phyloP scores from a whole-genome alignment of 2,329 filamentous ascomycete species.

The Diplodia mutila region DNA sequence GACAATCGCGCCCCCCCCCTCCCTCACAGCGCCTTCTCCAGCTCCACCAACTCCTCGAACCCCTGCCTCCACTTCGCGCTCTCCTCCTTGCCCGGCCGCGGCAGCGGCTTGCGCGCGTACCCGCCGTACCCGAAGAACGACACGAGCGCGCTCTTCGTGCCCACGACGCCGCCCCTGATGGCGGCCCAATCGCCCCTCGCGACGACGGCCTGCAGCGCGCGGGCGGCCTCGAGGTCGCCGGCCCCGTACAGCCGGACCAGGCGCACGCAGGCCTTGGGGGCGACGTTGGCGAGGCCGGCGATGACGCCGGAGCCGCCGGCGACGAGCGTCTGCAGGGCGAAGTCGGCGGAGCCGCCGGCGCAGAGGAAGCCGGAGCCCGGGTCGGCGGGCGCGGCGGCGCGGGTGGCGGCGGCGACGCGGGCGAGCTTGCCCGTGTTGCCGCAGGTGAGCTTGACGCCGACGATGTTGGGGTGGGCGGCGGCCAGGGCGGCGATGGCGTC shows the following conservation, averaged over 20 bases:
- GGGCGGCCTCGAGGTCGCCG: slow-evolving; percentile 65
- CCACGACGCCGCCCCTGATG: slow-evolving; percentile 70
- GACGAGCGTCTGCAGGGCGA: slow-evolving; percentile 70
- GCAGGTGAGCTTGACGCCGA: slow-evolving; percentile 70
- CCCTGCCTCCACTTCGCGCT: slow-evolving; percentile 45
- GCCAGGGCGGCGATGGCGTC: slow-evolving; percentile 64
- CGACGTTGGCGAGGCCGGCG: slow-evolving; percentile 71
- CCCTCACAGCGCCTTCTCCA: slow-evolving; percentile 41
- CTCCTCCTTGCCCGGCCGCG: slow-evolving; percentile 52
- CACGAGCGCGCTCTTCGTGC: slow-evolving; percentile 68
- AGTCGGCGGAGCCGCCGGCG: slow-evolving; percentile 74
- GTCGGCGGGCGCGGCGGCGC: slow-evolving; percentile 41
- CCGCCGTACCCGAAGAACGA: slow-evolving; percentile 69
- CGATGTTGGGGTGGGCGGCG: slow-evolving; percentile 65
- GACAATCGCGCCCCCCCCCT: neutral
- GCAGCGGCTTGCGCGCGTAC: slow-evolving; percentile 61
- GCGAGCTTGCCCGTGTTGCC: slow-evolving; percentile 71
- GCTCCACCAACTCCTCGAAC: slow-evolving; percentile 50
- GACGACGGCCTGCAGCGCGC: slow-evolving; percentile 66
- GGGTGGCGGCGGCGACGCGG: slow-evolving; percentile 60
- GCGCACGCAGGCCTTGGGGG: slow-evolving; percentile 67
- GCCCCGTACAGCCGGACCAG: slow-evolving; percentile 63
- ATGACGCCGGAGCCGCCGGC: slow-evolving; percentile 74
- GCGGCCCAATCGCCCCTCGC: slow-evolving; percentile 71
- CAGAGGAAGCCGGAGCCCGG: slow-evolving; percentile 65